Conservation (phyloP, 495 filamentous ascomycete species). For the Immersiella caudata region DNA sequence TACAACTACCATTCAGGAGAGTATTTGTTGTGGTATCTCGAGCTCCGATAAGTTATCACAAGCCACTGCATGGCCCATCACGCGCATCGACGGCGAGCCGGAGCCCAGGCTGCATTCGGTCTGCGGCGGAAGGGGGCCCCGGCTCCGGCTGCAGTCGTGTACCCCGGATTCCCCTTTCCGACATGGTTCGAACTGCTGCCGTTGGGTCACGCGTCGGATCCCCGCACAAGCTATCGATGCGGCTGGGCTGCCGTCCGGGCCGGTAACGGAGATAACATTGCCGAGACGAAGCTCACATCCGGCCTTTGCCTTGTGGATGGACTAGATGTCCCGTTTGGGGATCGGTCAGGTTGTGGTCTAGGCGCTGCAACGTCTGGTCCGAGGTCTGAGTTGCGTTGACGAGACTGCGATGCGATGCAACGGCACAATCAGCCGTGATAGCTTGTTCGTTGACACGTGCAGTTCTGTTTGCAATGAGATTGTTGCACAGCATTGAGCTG, state of each 20-base stretch:
- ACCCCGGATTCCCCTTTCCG: conserved; percentile 13
- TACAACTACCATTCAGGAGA: not conserved
- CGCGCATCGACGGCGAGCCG: not conserved
- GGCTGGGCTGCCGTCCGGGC: not conserved
- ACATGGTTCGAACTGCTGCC: not conserved
- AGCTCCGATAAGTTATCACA: conserved; percentile 5
- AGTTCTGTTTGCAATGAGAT: not conserved
- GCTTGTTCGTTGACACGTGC: not conserved
- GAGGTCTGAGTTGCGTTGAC: not conserved
- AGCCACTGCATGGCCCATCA: not conserved
- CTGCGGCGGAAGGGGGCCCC: conserved; percentile 2
- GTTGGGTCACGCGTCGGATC: conserved; percentile 12
- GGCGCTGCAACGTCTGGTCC: not conserved
- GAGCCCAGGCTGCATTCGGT: not conserved
- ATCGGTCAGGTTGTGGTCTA: not conserved
- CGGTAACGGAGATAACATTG: conserved; percentile 20
- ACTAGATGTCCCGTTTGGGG: conserved; percentile 12
- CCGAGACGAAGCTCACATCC: not conserved
- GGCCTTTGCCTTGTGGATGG: not conserved
- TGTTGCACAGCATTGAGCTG: not conserved
- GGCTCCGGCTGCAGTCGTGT: not conserved
- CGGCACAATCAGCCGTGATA: not conserved
- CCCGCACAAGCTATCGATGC: conserved; percentile 15
- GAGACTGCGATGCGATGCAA: not conserved
- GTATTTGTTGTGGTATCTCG: not conserved